Percentiles rank a stretch among this genome's conserved stretches.
Conservation (phyloP, 2,329 filamentous ascomycete genomes). For the Venturia nashicola region DNA sequence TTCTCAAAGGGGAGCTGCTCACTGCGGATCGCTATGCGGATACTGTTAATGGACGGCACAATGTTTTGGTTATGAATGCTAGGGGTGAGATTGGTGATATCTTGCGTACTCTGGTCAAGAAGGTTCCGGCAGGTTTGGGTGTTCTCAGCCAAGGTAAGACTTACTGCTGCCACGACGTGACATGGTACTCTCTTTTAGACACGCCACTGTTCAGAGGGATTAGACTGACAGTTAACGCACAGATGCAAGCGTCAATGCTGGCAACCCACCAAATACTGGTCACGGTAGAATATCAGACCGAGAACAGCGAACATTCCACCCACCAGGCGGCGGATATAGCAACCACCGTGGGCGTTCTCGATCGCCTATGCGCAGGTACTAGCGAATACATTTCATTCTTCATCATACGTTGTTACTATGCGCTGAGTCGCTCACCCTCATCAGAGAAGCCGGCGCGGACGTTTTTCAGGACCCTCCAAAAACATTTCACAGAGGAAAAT, state of each 20-base stretch:
- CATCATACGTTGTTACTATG: not conserved
- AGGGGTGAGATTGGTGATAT: conserved; percentile 10
- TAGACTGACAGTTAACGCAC: not conserved
- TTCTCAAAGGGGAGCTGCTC: conserved; percentile 7
- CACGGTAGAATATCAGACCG: conserved; percentile 5
- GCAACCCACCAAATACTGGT: not conserved
- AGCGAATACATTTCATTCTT: not conserved
- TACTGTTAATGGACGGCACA: conserved; percentile 9
- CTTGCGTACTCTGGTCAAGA: conserved; percentile 8
- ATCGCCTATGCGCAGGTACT: not conserved
- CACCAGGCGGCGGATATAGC: not conserved
- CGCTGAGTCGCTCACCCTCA: not conserved
- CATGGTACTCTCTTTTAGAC: not conserved
- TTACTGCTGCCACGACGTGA: not conserved
- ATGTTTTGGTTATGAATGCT: conserved; percentile 10
- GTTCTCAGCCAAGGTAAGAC: conserved; percentile 9
- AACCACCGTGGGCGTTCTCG: not conserved
- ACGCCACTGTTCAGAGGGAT: not conserved
- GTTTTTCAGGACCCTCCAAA: not conserved
- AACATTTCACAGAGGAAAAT: not conserved
- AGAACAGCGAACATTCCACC: conserved; percentile 4
- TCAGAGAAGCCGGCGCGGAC: not conserved
- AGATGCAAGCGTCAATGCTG: conserved; percentile 6
- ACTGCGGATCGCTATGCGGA: conserved; percentile 5
- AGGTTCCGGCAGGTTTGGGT: conserved; percentile 6